Evolutionary conservation across 192 early-diverging fungal genomes (phyloP), one percentile per base, ranked within the genome.

Genomic region (Jimgerdemannia flammicorona): DNA sequence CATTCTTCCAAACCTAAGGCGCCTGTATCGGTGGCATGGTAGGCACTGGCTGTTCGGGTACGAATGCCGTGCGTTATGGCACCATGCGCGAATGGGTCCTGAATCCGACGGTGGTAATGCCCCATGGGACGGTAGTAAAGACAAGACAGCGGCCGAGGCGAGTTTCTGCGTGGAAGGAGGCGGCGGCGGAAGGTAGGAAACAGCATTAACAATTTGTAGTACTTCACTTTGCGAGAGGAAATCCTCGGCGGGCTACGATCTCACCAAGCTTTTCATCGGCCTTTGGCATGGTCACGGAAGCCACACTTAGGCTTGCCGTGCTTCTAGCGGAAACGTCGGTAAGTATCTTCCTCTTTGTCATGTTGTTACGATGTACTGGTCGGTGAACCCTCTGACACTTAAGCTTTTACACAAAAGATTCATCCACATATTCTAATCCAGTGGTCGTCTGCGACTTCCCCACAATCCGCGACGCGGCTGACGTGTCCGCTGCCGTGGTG

Each of bases 211-310:
- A n/a, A n/a, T n/a, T n/a, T n/a, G 4, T 17, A n/a, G n/a, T 68
- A 40, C 67, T 40, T n/a, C n/a, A 64, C 64, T 64, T 10, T n/a
- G n/a, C 40, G 17, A 91, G 81, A 88, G 94, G 76, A 97, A 97
- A 83, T 95, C 96, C 76, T 94, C 93, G 78, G 96, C 96, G 70
- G 84, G 96, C 3, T 97, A 94, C 70, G 98, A 99, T 76, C 82
- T 99, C 29, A 99, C 97, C 84, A 96, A 98, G 78, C 87, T 99
- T 17, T 97, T 99, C 79, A 98, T 99, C 75, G 98, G 98, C 4
- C 3, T 79, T 99, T 65, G 98, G 98, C 0, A 87, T 99, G 67
- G 90, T 99, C 63, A 98, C 97, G 0, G 94, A 88, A 43, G 92
- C 76, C 4, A 87, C 87, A 3, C 79, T 90, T 19, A 90, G 89